phyloP scores from a whole-genome alignment of 2,329 filamentous ascomycete species.

The Xylariomycetidae sp. region DNA sequence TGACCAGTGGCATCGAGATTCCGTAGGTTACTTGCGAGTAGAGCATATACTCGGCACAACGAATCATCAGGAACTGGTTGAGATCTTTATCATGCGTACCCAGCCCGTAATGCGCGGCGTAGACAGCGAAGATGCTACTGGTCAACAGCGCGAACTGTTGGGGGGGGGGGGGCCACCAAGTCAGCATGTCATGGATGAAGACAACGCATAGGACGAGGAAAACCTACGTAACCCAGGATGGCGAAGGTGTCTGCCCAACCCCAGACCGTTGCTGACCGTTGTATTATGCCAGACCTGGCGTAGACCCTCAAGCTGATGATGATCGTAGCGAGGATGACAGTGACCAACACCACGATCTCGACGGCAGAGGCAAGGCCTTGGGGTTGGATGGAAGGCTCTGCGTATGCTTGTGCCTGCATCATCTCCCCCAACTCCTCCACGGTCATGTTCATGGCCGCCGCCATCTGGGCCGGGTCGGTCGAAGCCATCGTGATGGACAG shows the following conservation, averaged over 20 bases:
- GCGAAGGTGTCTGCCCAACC: conserved; percentile 5
- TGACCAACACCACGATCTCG: neutral
- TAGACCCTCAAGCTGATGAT: conserved; percentile 6
- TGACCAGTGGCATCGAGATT: conserved; percentile 14
- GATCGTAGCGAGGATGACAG: neutral
- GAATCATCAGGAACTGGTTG: conserved; percentile 2
- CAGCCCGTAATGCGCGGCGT: too few relatives aligned
- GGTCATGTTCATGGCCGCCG: too few relatives aligned
- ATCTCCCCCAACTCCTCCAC: too few relatives aligned
- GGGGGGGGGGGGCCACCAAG: too few relatives aligned
- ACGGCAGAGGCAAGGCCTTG: neutral
- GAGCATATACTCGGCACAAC: conserved; percentile 5
- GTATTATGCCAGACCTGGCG: neutral
- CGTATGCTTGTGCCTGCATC: conserved; percentile 1
- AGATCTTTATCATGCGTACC: conserved; percentile 4
- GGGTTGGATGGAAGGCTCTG: conserved; percentile 1
- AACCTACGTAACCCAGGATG: conserved; percentile 5
- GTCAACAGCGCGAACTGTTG: too few relatives aligned
- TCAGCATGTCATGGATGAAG: too few relatives aligned
- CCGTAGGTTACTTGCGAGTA: conserved; percentile 15
- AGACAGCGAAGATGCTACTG: too few relatives aligned
- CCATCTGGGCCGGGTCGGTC: too few relatives aligned
- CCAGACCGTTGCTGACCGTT: conserved; percentile 3
- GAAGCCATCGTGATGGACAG: too few relatives aligned
- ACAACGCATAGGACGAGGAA: neutral